Base-by-base conservation (phyloP, 2,329 filamentous ascomycete species). In the Massarina eburnea region DNA sequence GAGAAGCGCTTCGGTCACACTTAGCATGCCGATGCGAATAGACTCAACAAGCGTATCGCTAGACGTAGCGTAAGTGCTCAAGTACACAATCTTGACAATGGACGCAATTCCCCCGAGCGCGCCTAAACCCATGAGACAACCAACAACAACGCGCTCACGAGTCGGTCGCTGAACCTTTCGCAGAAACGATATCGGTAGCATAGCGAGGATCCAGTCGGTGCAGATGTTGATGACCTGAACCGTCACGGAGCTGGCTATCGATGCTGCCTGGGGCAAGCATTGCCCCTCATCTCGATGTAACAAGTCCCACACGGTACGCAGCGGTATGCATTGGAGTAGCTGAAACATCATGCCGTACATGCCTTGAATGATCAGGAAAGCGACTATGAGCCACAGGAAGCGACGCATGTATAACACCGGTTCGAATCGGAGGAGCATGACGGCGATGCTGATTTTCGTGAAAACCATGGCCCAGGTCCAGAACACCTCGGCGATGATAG, bases 351-450 rank as follows among this genome's bases (percentile, higher is more conserved):
- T 53, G 47, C 49, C 50, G 51, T 55, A 57, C 24, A 51, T 30
- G 17, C 30, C 47, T 2, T 53, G 34, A 30, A 50, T n/a, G 20
- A 52, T 21, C 18, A 54, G 49, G 6, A 60, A 29, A 2, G 21
- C 41, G 20, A 60, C 54, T 36, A 52, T 48, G 29, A 27, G 41
- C 49, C 47, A 58, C 3, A 56, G 48, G 20, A 58, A 57, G 1
- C 47, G 41, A 2, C 49, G 51, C 55, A 53, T 57, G 12, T 14
- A 20, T 5, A 18, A 24, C 10, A 47, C 37, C 8, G 41, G 39
- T 29, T 58, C 45, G 22, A 59, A 40, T 7, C 57, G 55, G 1
- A 59, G 46, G 7, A 59, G 48, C 53, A 59, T 58, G 26, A 48
- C 29, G 9, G 41, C 45, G n/a, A 59, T 48, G 12, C 48, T 52